Conservation (phyloP, 306 rosid species). For the Cucurbita pepo region DNA sequence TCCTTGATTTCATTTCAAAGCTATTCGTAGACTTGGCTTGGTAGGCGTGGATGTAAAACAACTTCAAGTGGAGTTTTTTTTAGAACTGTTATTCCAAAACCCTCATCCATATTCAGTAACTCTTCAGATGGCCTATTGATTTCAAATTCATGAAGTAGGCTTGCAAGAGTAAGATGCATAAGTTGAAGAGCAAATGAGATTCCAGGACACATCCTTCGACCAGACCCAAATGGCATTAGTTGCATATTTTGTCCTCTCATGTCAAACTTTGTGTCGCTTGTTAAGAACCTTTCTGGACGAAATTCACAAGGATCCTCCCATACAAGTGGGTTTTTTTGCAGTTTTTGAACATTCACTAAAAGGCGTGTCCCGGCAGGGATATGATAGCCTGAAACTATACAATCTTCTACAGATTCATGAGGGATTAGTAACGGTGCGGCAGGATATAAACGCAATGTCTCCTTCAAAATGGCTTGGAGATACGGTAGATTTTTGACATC, state of each 20-base stretch:
- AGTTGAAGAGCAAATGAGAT: slow-evolving; percentile 35
- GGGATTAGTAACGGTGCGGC: not conserved
- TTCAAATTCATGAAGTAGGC: slow-evolving; percentile 34
- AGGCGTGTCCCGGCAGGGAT: slow-evolving; percentile 33
- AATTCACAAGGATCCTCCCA: slow-evolving; percentile 32
- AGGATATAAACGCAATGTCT: not conserved
- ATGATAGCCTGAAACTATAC: slow-evolving; percentile 23
- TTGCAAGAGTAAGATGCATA: slow-evolving; percentile 32
- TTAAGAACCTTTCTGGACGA: slow-evolving; percentile 33
- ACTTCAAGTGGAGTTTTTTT: slow-evolving; percentile 31
- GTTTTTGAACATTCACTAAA: slow-evolving; percentile 38
- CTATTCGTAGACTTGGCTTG: not conserved
- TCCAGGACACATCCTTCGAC: slow-evolving; percentile 41
- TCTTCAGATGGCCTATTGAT: slow-evolving; percentile 15
- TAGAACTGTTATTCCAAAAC: slow-evolving; percentile 32
- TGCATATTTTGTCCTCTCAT: slow-evolving; percentile 34
- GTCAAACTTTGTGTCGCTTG: slow-evolving; percentile 16
- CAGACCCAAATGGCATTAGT: slow-evolving; percentile 45
- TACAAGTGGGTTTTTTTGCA: slow-evolving; percentile 40
- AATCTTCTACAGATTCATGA: slow-evolving; percentile 14
- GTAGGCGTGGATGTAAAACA: slow-evolving; percentile 35
- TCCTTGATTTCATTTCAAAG: not conserved
- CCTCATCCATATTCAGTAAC: slow-evolving; percentile 30
- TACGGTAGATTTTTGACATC: not conserved
- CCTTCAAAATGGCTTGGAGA: not conserved